These are phyloP conservation scores for Glomus cerebriforme DNA, from an alignment of 192 early-diverging fungal species.

Conservation along the genomic window DNA sequence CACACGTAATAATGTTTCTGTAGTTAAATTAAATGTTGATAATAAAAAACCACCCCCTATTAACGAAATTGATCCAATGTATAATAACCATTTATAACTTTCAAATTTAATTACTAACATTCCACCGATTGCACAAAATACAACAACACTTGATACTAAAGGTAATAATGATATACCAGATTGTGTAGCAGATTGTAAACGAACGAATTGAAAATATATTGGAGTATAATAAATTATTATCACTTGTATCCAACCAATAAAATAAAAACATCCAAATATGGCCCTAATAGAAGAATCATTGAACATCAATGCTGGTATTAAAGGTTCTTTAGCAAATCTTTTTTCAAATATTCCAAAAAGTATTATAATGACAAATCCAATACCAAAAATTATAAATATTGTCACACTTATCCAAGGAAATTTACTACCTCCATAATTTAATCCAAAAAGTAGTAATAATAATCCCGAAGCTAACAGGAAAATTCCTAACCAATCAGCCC, in stretches of 20 bases:
- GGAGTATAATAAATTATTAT: conserved; percentile 23
- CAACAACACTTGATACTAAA: background rate
- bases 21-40: background rate
- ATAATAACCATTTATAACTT: background rate
- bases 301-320: conserved; percentile 7
- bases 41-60: conserved; percentile 6
- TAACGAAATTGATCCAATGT: background rate
- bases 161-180: conserved; percentile 17
- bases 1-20: background rate
- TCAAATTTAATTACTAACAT: background rate
- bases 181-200: background rate
- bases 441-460: background rate
- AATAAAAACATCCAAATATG: conserved; percentile 27
- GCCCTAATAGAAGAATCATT: conserved; percentile 12
- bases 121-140: background rate
- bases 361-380: background rate
- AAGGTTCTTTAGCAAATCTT: background rate
- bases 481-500: conserved; percentile 17
- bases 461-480: background rate
- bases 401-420: background rate
- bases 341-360: conserved; percentile 2
- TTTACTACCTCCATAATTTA: conserved; percentile 5
- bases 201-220: conserved; percentile 26
- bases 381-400: background rate
- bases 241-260: conserved; percentile 25